Evolutionary conservation across 768 basidiomycete genomes (phyloP), one percentile per base, ranked within the genome.

Genomic region (Leccinum aurantiacum): DNA sequence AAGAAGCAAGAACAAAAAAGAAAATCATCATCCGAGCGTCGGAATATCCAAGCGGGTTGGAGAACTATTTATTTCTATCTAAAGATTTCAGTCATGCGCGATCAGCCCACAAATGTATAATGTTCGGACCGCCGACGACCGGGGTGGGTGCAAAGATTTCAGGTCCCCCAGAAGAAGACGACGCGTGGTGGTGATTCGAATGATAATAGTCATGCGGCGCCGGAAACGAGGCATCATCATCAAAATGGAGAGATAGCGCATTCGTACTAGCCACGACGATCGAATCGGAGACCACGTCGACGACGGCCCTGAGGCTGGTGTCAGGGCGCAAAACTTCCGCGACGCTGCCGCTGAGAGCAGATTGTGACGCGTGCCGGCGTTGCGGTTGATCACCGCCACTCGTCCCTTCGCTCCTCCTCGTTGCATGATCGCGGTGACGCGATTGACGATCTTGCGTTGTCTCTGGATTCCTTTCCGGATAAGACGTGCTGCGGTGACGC

Each of bases 161-260:
- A 56, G 70, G 69, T 35, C 71, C 66, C 7, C 38, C 17, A 60
- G 66, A 70, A 50, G 56, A 60, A 48, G 56, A 60, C 57, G 68
- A 58, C 41, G 57, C 56, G 54, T 65, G 67, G 27, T 25, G 35
- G 54, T 58, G 60, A 38, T n/a, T 41, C 17, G 38, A 41, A 41
- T 41, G 38, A 41, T 41, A 41, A 24, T 66, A 60, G 56, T 63
- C 71, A 59, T 71, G 72, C 55, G 66, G 70, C 55, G 66, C 38
- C 24, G 72, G 63, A 60, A 69, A 64, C 55, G 72, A 74, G 72
- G 72, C 72, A 72, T 74, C 74, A 72, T 74, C 72, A 72, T 74
- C 72, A 67, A 74, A 74, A 70, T 70, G 68, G 58, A 74, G 70
- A 46, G 74, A 75, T 69, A 74, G 60, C 60, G 72, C 72, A 27